Conservation (phyloP, 305 asterid species). For the Ruellia speciosa region DNA sequence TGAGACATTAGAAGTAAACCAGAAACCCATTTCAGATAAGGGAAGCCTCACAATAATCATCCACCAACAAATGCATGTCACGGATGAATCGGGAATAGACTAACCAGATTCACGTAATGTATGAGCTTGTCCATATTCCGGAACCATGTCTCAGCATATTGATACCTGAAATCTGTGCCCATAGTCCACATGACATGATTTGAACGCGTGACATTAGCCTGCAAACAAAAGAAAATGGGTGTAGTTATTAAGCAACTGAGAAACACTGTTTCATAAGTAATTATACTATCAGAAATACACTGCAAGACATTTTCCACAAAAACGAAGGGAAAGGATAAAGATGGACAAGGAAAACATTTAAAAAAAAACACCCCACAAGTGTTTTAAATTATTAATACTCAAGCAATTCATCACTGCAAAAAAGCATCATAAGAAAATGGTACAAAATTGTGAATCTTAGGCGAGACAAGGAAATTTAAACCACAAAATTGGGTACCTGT, state of each 20-base stretch:
- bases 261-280: slow-evolving; percentile 8
- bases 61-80: slow-evolving; percentile 12
- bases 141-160: slow-evolving; percentile 80
- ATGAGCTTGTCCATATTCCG: slow-evolving; percentile 94
- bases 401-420: slow-evolving; percentile 4
- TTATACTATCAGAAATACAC: slow-evolving; percentile 11
- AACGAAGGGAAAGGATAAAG: background rate
- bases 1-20: background rate
- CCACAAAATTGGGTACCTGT: slow-evolving; percentile 36
- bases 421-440: slow-evolving; percentile 5
- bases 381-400: background rate
- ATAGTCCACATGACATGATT: slow-evolving; percentile 97
- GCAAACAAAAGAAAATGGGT: slow-evolving; percentile 18
- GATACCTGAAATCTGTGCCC: slow-evolving; percentile 98
- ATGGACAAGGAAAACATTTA: background rate
- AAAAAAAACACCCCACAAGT: slow-evolving; percentile 6
- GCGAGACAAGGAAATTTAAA: background rate
- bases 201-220: slow-evolving; percentile 90
- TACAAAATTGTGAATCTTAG: background rate
- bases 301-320: background rate
- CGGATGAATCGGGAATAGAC: slow-evolving; percentile 7
- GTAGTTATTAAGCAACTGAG: slow-evolving; percentile 1
- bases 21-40: background rate
- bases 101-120: slow-evolving; percentile 81
- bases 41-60: background rate